These are phyloP conservation scores for Malus sylvestris DNA, from an alignment of 306 rosid species.

Conservation along the genomic window DNA sequence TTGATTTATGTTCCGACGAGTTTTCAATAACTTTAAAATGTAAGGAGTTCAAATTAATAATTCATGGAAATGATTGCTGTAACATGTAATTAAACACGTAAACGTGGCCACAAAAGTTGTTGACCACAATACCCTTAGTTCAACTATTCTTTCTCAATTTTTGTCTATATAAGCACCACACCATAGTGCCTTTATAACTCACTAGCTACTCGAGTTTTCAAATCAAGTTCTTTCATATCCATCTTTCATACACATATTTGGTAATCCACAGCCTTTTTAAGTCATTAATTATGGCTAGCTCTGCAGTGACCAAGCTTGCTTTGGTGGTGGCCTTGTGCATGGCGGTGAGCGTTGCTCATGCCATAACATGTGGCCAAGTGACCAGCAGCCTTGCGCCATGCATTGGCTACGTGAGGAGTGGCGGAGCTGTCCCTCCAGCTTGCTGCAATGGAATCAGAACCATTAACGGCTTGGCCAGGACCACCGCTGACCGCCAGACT, in stretches of 20 bases:
- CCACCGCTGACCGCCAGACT: constrained; percentile 16
- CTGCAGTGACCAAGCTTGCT: constrained; percentile 17
- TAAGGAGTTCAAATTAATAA: too few relatives aligned
- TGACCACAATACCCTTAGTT: neutral
- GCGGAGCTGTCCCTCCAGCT: neutral
- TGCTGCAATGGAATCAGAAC: constrained; percentile 28
- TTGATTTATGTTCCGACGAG: too few relatives aligned
- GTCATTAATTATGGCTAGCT: constrained; percentile 12
- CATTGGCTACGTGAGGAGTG: neutral
- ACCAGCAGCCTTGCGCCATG: constrained; percentile 7
- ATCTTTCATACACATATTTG: neutral
- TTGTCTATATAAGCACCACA: neutral
- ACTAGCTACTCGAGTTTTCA: neutral
- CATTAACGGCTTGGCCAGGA: neutral
- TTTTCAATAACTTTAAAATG: too few relatives aligned
- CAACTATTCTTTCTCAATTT: neutral
- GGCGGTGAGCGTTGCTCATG: constrained; percentile 26
- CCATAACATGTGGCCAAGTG: constrained; percentile 43
- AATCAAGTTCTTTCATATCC: neutral
- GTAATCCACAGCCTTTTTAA: neutral
- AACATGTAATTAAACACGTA: neutral
- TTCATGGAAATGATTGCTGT: neutral
- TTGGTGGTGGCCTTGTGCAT: constrained; percentile 23
- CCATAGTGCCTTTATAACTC: neutral
- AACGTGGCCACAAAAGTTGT: neutral